Evolutionary conservation across 2,329 filamentous ascomycete genomes (phyloP).

Genomic region (Ustulina deusta): DNA sequence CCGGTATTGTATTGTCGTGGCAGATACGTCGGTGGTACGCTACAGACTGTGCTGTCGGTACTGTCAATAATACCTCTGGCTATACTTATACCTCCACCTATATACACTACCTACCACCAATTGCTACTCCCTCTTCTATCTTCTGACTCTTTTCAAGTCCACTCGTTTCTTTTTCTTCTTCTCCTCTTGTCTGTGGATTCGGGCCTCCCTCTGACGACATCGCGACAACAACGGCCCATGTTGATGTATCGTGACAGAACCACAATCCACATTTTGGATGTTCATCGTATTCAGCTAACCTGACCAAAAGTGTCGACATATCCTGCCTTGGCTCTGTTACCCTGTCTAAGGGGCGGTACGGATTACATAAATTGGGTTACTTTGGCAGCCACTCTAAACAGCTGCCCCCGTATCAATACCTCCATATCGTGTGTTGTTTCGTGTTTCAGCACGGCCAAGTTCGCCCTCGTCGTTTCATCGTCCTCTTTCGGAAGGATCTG

Average conservation of each 20-base stretch:
- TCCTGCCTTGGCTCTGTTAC: not conserved
- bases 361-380: slow-evolving; percentile 17
- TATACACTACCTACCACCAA: slow-evolving; percentile 2
- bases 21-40: not conserved
- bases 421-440: not conserved
- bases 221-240: not conserved
- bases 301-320: not conserved
- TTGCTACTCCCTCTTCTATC: not conserved
- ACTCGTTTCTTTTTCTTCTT: slow-evolving; percentile 11
- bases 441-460: slow-evolving; percentile 24
- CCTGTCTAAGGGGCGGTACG: not conserved
- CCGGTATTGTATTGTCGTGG: slow-evolving; percentile 4
- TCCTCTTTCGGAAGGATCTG: slow-evolving; percentile 11
- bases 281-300: not conserved
- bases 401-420: slow-evolving; percentile 23
- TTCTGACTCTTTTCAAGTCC: slow-evolving; percentile 7
- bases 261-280: not conserved
- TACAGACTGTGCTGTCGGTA: not conserved
- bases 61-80: not conserved
- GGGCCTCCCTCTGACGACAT: slow-evolving; percentile 8
- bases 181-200: not conserved
- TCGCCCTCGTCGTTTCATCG: slow-evolving; percentile 25
- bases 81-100: not conserved
- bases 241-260: slow-evolving; percentile 2
- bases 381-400: slow-evolving; percentile 9